Conservation (phyloP, 2,329 filamentous ascomycete species). For the Pseudogymnoascus verrucosus region DNA sequence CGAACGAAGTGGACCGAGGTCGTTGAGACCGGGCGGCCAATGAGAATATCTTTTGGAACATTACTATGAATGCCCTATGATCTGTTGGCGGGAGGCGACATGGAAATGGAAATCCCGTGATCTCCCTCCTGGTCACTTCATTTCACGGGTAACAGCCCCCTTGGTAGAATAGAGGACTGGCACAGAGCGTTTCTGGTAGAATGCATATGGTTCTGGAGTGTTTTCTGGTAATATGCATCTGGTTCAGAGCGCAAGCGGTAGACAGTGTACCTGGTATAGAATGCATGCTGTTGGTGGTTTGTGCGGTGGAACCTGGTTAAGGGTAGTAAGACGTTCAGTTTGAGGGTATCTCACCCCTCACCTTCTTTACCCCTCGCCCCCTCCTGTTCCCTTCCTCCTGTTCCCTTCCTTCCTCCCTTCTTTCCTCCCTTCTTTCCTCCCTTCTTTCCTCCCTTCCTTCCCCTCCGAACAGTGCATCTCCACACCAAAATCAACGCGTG, state of each 20-base stretch:
- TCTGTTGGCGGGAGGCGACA: background rate
- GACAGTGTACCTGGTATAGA: background rate
- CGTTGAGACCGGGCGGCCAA: background rate
- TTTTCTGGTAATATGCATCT: background rate
- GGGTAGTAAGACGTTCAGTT: background rate
- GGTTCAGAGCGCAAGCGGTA: background rate
- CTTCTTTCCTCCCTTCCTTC: background rate
- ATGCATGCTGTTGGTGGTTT: background rate
- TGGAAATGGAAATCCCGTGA: background rate
- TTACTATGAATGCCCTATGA: slow-evolving; percentile 1
- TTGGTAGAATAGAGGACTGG: background rate
- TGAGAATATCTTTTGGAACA: background rate
- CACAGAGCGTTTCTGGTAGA: background rate
- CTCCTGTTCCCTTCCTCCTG: background rate
- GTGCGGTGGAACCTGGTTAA: background rate
- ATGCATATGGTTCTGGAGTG: background rate
- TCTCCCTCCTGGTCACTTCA: background rate
- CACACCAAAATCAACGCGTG: background rate
- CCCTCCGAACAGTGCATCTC: background rate
- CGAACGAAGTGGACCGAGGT: background rate
- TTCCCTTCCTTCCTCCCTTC: background rate
- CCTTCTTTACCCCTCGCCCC: background rate
- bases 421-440: background rate
- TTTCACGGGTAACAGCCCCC: background rate
- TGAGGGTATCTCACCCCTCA: background rate